phyloP scores from a whole-genome alignment of 805 yeast species.

The Saccharomyces jurei region DNA sequence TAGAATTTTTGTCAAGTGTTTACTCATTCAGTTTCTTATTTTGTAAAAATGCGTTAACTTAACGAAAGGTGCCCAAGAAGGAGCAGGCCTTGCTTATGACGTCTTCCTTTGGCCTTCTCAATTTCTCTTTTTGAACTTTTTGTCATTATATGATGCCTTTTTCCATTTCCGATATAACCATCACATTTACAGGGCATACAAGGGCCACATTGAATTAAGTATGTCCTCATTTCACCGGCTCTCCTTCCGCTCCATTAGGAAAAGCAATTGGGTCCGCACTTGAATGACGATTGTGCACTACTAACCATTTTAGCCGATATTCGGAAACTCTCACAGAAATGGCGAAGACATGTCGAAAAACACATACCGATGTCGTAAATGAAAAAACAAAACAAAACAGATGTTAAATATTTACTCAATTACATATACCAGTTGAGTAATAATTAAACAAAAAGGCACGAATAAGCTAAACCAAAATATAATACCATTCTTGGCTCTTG shows the following conservation, averaged over 20 bases:
- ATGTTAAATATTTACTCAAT: background rate
- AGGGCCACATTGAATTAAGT: background rate
- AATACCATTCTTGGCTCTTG: background rate
- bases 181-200: background rate
- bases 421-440: background rate
- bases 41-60: background rate
- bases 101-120: background rate
- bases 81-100: background rate
- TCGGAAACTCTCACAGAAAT: background rate
- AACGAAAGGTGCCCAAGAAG: background rate
- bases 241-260: background rate
- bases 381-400: background rate
- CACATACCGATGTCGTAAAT: background rate
- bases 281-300: background rate
- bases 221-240: background rate
- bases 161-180: background rate
- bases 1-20: too few relatives aligned
- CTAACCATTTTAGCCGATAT: background rate
- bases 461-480: background rate
- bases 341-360: background rate
- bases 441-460: background rate
- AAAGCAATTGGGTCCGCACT: background rate
- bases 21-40: background rate
- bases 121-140: background rate
- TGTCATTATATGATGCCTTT: background rate